Evolutionary conservation across 2,329 filamentous ascomycete species (phyloP), one percentile per base, ranked within the genome.

Genomic region (Exophiala sideris): DNA sequence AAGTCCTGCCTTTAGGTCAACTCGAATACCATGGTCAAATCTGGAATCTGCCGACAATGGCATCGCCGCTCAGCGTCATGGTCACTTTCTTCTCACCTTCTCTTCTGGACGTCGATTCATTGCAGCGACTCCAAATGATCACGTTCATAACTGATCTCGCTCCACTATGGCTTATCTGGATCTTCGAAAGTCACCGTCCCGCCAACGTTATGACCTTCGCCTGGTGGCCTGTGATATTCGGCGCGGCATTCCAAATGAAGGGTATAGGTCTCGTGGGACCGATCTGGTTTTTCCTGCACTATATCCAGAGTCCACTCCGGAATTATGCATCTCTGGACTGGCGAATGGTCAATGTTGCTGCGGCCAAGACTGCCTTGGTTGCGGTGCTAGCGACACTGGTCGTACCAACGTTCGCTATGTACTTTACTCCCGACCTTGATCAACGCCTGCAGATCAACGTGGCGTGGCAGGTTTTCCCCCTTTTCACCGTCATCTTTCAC

Each of bases 231-330:
- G 52, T 57, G 3, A n/a, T 68, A 9, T 61, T 69, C 38, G 62
- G 60, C 1, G 33, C 66, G 7, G 51, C 51, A n/a, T 20, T 64
- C 36, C 67, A 71, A 45, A 41, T 64, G 11, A 58, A 62, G 16
- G 67, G 69, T 3, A 58, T 69, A 11, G 71, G 66, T 8, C 56
- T 68, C 29, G 48, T 69, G 1, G 66, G 65, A 1, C 69, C 71
- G 3, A 45, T 72, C 16, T 73, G 70, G 62, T 72, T 64, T 56
- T 72, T 70, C 57, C 57, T 72, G 34, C 68, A 72, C 50, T 73
- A 70, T 46, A 50, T 71, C 4, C 64, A 64, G 45, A 65, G 64
- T 18, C 65, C 68, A 5, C 56, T 70, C n/a, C 65, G 67, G 14
- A 67, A 65, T 5, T 72, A 68, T 51, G 59, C 65, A 2, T 63